phyloP scores from a whole-genome alignment of 163 green algal genomes.

The Chlamydomonas reinhardtii region DNA sequence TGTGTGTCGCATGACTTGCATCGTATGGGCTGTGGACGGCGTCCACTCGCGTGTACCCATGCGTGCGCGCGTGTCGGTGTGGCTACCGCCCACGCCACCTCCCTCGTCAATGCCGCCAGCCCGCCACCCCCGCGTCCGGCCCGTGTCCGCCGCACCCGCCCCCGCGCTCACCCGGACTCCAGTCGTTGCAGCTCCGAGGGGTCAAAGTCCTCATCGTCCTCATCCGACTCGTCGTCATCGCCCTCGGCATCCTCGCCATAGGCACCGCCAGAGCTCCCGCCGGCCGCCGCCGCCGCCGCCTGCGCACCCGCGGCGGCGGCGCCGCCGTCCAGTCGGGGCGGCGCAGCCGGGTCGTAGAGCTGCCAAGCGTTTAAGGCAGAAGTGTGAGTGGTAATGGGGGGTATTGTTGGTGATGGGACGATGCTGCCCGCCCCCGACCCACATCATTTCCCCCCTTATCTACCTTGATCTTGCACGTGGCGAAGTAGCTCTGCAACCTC shows the following conservation, averaged over 20 bases:
- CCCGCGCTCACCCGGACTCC: not conserved
- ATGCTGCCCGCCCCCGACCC: no score
- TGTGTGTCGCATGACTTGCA: no score
- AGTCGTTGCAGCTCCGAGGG: not conserved
- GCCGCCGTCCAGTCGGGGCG: not conserved
- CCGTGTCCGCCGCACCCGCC: not conserved
- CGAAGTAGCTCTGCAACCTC: constrained; percentile 47
- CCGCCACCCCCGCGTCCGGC: no score
- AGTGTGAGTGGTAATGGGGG: no score
- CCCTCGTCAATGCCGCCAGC: no score
- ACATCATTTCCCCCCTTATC: no score
- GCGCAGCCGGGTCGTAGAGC: constrained; percentile 30
- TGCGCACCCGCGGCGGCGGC: not conserved
- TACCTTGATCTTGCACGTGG: constrained; percentile 42
- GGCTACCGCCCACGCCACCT: no score
- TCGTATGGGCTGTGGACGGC: no score
- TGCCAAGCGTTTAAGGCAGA: not conserved
- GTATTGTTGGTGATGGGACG: no score
- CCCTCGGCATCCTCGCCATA: not conserved
- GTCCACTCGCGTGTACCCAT: no score
- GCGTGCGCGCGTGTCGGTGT: no score
- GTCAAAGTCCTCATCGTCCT: constrained; percentile 37
- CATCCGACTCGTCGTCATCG: not conserved
- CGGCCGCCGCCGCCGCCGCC: no score
- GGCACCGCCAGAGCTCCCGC: not conserved